These are phyloP conservation scores for Cladosporium sp. DNA, from an alignment of 2,329 filamentous ascomycete genomes.

Conservation along the genomic window DNA sequence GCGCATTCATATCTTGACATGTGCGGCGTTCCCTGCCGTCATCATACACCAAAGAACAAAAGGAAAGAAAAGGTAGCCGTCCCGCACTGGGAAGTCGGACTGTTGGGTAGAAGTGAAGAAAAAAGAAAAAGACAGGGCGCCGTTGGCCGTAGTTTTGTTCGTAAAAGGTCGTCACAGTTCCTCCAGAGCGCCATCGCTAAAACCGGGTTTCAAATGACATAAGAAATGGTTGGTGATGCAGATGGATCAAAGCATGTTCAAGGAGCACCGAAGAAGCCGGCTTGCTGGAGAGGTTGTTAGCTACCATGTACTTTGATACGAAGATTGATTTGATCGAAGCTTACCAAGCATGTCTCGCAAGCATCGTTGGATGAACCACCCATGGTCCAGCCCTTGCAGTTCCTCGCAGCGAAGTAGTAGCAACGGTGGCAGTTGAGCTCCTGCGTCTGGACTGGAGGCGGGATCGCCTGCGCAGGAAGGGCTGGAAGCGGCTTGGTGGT, in stretches of 20 bases:
- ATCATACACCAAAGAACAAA: background rate
- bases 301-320: constrained; percentile 1
- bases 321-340: background rate
- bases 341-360: constrained; percentile 28
- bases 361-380: constrained; percentile 31
- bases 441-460: constrained; percentile 11
- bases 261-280: constrained; percentile 28
- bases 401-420: constrained; percentile 34
- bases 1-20: too few relatives aligned
- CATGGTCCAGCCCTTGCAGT: constrained; percentile 34
- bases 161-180: background rate
- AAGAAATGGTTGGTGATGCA: background rate
- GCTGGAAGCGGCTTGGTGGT: constrained; percentile 12
- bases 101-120: background rate
- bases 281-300: constrained; percentile 20
- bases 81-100: background rate
- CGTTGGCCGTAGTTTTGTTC: background rate
- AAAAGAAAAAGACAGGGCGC: background rate
- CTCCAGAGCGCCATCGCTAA: constrained; percentile 3
- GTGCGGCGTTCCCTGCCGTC: background rate
- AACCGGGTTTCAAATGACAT: background rate
- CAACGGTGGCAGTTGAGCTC: constrained; percentile 32
- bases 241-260: background rate
- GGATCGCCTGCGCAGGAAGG: constrained; percentile 14
- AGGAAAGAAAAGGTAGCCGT: background rate